A percentile compares a stretch with the other conserved stretches of the same genome.
phyloP scores from a whole-genome alignment of 805 yeast genomes.

The Ogataea methanolica region DNA sequence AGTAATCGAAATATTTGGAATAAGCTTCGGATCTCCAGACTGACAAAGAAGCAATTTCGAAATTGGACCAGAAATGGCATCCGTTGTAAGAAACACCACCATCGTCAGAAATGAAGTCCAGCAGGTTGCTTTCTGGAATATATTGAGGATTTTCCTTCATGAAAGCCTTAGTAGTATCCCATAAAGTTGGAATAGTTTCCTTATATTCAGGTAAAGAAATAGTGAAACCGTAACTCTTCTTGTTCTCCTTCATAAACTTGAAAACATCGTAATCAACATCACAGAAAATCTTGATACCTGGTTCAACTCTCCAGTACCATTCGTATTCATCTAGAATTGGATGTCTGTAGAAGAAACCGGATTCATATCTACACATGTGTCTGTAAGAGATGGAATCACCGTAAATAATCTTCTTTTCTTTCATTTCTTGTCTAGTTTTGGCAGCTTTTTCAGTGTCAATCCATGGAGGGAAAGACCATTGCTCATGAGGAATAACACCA shows the following conservation, averaged over 20 bases:
- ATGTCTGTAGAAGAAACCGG: slow-evolving; percentile 85
- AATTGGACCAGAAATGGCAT: slow-evolving; percentile 91
- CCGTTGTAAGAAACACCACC: slow-evolving; percentile 66
- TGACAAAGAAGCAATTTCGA: slow-evolving; percentile 71
- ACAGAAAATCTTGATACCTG: slow-evolving; percentile 74
- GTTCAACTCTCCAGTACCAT: slow-evolving; percentile 95
- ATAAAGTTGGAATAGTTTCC: slow-evolving; percentile 69
- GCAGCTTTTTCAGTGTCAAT: slow-evolving; percentile 70
- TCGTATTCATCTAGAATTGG: slow-evolving; percentile 70
- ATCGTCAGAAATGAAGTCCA: slow-evolving; percentile 70
- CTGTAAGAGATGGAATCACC: slow-evolving; percentile 68
- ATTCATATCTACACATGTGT: slow-evolving; percentile 90
- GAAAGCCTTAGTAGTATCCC: slow-evolving; percentile 67
- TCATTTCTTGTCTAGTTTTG: slow-evolving; percentile 48
- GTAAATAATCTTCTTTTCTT: slow-evolving; percentile 47
- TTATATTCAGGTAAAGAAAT: slow-evolving; percentile 72
- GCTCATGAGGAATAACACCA: slow-evolving; percentile 77
- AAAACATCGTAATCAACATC: slow-evolving; percentile 79
- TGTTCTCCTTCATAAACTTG: slow-evolving; percentile 75
- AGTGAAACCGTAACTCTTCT: slow-evolving; percentile 72
- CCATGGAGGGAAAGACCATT: slow-evolving; percentile 86
- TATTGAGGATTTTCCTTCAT: slow-evolving; percentile 55
- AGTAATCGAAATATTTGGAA: slow-evolving; percentile 59
- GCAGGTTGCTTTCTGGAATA: slow-evolving; percentile 55
- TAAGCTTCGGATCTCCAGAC: slow-evolving; percentile 77